Evolutionary conservation across 345 rosid species (phyloP).

Genomic region (Salix udensis): DNA sequence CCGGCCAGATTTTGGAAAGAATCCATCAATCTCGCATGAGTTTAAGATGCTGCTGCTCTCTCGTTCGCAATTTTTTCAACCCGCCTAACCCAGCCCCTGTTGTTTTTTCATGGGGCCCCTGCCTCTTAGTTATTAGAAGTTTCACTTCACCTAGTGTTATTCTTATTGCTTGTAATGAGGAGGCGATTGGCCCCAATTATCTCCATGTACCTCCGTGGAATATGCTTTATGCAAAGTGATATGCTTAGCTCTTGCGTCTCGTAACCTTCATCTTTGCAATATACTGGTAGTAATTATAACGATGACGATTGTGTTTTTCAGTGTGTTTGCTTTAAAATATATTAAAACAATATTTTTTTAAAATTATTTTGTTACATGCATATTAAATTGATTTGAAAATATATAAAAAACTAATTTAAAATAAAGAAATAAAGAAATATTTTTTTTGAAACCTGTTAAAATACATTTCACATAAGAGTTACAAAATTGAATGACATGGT

Average conservation of each 20-base stretch:
- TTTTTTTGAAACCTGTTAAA: too few species aligned
- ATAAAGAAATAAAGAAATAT: too few species aligned
- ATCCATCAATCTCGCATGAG: constrained; percentile 12
- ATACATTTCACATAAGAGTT: too few species aligned
- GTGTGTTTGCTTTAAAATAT: too few species aligned
- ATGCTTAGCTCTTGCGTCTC: not conserved
- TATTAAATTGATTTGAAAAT: too few species aligned
- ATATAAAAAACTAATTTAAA: too few species aligned
- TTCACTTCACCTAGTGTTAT: not conserved
- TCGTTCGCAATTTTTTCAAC: not conserved
- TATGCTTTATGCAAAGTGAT: not conserved
- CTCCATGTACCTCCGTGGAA: not conserved
- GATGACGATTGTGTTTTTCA: too few species aligned
- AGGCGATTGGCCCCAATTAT: not conserved
- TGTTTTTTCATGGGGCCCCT: constrained; percentile 15
- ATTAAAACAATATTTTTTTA: too few species aligned
- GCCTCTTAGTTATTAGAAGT: not conserved
- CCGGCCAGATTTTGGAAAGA: constrained; percentile 61
- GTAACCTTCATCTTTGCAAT: not conserved
- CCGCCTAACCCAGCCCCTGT: constrained; percentile 4
- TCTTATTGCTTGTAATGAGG: not conserved
- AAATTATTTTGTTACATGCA: too few species aligned
- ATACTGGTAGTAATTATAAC: not conserved
- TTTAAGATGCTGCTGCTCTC: not conserved
- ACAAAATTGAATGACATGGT: too few species aligned